Conservation (phyloP, 176 grass and related monocot species). For the Cymbopogon citratus region DNA sequence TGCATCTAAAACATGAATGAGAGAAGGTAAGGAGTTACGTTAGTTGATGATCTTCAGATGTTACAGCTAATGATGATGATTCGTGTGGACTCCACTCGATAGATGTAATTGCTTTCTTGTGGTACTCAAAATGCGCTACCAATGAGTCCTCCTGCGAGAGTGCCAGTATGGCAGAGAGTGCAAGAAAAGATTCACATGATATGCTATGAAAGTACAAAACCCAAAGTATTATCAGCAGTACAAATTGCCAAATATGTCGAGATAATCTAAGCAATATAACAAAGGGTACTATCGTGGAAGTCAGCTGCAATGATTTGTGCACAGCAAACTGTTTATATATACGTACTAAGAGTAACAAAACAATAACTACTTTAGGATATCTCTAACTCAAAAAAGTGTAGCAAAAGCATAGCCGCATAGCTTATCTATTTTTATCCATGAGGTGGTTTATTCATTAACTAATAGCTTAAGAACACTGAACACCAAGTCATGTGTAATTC, state of each 20-base stretch:
- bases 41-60: slow-evolving; percentile 77
- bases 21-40: slow-evolving; percentile 39
- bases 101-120: slow-evolving; percentile 83
- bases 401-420: not conserved
- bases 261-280: not conserved
- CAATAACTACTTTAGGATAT: not conserved
- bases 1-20: not conserved
- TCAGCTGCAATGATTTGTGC: not conserved
- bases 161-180: slow-evolving; percentile 26
- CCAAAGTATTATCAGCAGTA: not conserved
- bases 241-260: not conserved
- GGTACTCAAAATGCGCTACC: slow-evolving; percentile 76
- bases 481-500: not conserved
- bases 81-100: slow-evolving; percentile 89
- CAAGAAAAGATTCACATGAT: not conserved
- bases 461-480: not conserved
- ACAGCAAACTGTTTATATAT: not conserved
- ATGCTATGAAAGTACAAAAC: not conserved
- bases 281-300: not conserved
- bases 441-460: not conserved
- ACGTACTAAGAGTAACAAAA: not conserved
- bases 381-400: not conserved
- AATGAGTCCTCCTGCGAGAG: slow-evolving; percentile 44
- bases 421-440: not conserved
- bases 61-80: slow-evolving; percentile 74